Conservation (phyloP, 495 filamentous ascomycete species). For the Penicillium egyptiacum region DNA sequence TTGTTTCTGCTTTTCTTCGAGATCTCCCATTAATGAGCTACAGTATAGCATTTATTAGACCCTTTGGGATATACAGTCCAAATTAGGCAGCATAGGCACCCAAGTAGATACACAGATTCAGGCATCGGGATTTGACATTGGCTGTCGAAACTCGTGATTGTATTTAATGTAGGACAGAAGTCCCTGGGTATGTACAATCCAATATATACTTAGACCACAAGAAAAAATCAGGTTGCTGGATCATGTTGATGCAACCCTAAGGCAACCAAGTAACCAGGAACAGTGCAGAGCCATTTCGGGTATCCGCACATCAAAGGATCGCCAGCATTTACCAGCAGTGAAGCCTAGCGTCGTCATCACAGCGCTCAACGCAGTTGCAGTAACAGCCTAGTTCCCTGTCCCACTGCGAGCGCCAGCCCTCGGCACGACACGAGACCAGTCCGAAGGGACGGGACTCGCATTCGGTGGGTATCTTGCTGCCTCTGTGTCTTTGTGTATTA, state of each 20-base stretch:
- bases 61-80: not conserved
- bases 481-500: constrained; percentile 1
- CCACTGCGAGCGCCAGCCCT: not conserved
- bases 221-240: constrained; percentile 3
- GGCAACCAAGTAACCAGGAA: constrained; percentile 10
- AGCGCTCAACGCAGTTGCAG: not conserved
- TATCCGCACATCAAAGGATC: not conserved
- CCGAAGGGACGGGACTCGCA: not conserved
- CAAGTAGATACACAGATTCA: not conserved
- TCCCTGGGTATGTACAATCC: constrained; percentile 20
- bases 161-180: not conserved
- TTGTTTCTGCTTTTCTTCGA: not conserved
- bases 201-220: constrained; percentile 7
- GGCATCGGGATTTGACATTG: not conserved
- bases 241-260: not conserved
- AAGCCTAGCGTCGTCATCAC: not conserved
- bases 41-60: not conserved
- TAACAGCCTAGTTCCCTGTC: not conserved
- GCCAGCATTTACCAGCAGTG: not conserved
- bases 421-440: not conserved
- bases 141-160: not conserved
- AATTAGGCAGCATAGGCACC: not conserved
- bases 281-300: constrained; percentile 6
- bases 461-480: constrained; percentile 2
- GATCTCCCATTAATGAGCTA: not conserved